phyloP scores from a whole-genome alignment of 2,329 filamentous ascomycete genomes.

The Penicillium sp. region DNA sequence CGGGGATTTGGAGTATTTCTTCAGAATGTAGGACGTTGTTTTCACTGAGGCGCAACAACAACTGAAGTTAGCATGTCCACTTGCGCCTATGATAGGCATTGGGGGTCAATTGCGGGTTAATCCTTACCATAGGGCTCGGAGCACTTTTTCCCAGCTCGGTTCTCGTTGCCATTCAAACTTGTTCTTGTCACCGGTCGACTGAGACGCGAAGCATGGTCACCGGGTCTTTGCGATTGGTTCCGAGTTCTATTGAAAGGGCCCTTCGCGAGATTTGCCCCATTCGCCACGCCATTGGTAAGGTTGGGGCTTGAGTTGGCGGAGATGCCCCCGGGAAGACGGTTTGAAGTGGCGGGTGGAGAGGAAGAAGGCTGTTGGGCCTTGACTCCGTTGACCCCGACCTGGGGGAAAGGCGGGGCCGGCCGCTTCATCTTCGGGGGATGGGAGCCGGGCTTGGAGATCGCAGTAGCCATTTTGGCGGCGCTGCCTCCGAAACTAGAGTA shows the following conservation, averaged over 20 bases:
- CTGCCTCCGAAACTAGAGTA: slow-evolving; percentile 23
- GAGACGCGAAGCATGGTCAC: slow-evolving; percentile 37
- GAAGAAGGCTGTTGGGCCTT: slow-evolving; percentile 64
- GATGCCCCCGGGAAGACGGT: slow-evolving; percentile 55
- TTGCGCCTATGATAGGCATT: slow-evolving; percentile 11
- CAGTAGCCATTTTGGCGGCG: slow-evolving; percentile 47
- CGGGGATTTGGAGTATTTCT: slow-evolving; percentile 71
- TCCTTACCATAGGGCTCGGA: slow-evolving; percentile 52
- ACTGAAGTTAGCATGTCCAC: slow-evolving; percentile 17
- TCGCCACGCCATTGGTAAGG: slow-evolving; percentile 40
- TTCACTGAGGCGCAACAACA: slow-evolving; percentile 60
- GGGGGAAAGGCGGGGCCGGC: slow-evolving; percentile 66
- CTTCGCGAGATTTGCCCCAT: slow-evolving; percentile 29
- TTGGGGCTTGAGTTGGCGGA: slow-evolving; percentile 49
- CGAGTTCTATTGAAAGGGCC: slow-evolving; percentile 57
- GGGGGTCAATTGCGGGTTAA: neutral
- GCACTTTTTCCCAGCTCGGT: slow-evolving; percentile 41
- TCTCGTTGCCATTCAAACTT: slow-evolving; percentile 35
- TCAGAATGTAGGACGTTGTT: slow-evolving; percentile 77
- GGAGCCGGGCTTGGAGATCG: slow-evolving; percentile 48
- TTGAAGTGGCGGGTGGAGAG: slow-evolving; percentile 59
- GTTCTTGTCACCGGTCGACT: slow-evolving; percentile 42
- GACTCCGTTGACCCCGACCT: slow-evolving; percentile 63
- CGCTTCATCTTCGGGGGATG: slow-evolving; percentile 68
- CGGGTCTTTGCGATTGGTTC: slow-evolving; percentile 57